Evolutionary conservation across 2,329 filamentous ascomycete species (phyloP).

Genomic region (Colletotrichum viniferum): DNA sequence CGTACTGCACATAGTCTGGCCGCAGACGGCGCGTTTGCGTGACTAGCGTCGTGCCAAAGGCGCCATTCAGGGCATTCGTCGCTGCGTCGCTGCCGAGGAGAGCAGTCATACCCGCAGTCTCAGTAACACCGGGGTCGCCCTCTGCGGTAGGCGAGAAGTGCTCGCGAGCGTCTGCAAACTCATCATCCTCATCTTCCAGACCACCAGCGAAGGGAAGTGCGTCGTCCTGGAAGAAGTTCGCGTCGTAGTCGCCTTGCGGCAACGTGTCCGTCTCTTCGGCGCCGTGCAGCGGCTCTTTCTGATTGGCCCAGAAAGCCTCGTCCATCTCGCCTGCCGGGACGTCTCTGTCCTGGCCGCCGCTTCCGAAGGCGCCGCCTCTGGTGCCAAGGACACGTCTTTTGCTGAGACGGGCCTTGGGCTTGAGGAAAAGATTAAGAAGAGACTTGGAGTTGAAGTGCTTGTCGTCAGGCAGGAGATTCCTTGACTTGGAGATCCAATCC

Average conservation of each 20-base stretch:
- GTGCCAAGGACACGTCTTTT: slow-evolving; percentile 62
- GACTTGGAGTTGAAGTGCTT: slow-evolving; percentile 98
- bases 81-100: slow-evolving; percentile 56
- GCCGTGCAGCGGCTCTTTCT: slow-evolving; percentile 56
- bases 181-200: slow-evolving; percentile 65
- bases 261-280: slow-evolving; percentile 59
- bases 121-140: slow-evolving; percentile 49
- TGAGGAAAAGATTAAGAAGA: slow-evolving; percentile 87
- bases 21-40: slow-evolving; percentile 66
- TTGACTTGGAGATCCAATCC: slow-evolving; percentile 92
- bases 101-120: slow-evolving; percentile 51
- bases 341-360: slow-evolving; percentile 50
- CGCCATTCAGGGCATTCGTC: slow-evolving; percentile 47
- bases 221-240: slow-evolving; percentile 96
- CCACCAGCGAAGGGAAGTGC: slow-evolving; percentile 71
- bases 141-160: slow-evolving; percentile 74
- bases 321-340: slow-evolving; percentile 81
- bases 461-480: slow-evolving; percentile 93
- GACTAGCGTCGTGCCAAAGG: slow-evolving; percentile 71
- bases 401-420: slow-evolving; percentile 86
- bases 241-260: slow-evolving; percentile 84
- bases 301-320: slow-evolving; percentile 92
- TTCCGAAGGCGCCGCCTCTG: slow-evolving; percentile 43
- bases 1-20: slow-evolving; percentile 74
- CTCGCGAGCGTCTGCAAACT: slow-evolving; percentile 82